Evolutionary conservation across 2,329 filamentous ascomycete genomes (phyloP).

Genomic region (Colletotrichum sp.): DNA sequence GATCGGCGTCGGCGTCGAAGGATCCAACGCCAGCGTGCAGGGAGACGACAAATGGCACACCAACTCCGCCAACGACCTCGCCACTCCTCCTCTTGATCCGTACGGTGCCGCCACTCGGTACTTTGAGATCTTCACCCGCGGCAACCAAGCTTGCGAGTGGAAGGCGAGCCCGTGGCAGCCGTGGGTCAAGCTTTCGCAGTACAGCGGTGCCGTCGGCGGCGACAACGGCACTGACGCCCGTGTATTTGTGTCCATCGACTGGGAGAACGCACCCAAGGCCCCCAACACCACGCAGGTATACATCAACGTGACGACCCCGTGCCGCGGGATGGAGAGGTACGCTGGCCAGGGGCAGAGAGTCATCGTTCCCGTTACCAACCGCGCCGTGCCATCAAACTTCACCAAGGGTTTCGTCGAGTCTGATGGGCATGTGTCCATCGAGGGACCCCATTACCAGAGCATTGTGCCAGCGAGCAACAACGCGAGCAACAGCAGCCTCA

Average conservation of each 20-base stretch:
- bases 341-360: constrained; percentile 47
- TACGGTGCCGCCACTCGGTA: constrained; percentile 62
- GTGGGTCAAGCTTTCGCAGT: constrained; percentile 58
- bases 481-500: constrained; percentile 14
- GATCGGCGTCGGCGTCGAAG: constrained; percentile 68
- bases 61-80: constrained; percentile 58
- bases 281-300: constrained; percentile 50
- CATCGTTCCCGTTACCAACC: constrained; percentile 59
- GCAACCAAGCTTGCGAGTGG: constrained; percentile 58
- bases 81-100: constrained; percentile 60
- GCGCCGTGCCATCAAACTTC: constrained; percentile 55
- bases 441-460: constrained; percentile 56
- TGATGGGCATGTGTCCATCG: constrained; percentile 61
- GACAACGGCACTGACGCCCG: constrained; percentile 55
- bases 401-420: constrained; percentile 66
- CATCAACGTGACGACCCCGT: constrained; percentile 57
- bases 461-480: constrained; percentile 33
- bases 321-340: constrained; percentile 47
- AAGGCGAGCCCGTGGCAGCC: constrained; percentile 48
- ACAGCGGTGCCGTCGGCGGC: constrained; percentile 53
- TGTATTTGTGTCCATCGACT: constrained; percentile 62
- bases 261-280: constrained; percentile 59
- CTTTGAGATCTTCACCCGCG: constrained; percentile 69
- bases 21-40: constrained; percentile 69
- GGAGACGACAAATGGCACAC: constrained; percentile 56